A percentile compares a stretch with the other conserved stretches of the same genome.
Conservation (phyloP, 768 basidiomycete genomes). For the Stropharia rugosoannulata region DNA sequence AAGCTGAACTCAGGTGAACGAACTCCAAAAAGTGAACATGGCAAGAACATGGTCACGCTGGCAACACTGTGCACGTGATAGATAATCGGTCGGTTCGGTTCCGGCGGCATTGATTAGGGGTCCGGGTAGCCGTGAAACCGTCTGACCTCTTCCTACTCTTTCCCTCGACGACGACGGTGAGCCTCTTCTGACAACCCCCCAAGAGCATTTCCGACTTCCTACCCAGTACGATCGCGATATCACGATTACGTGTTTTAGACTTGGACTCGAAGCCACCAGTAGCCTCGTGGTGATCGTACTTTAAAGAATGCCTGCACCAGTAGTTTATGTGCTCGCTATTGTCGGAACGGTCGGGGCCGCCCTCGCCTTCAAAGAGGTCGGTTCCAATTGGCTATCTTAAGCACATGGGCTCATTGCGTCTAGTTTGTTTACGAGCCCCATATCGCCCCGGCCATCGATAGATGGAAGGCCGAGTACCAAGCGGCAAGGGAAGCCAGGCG, state of each 20-base stretch:
- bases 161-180: background rate
- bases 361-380: constrained; percentile 60
- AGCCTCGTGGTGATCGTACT: constrained; percentile 5
- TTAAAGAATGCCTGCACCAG: constrained; percentile 34
- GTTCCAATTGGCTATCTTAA: background rate
- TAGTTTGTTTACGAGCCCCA: constrained; percentile 74
- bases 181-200: background rate
- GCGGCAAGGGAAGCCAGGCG: constrained; percentile 18
- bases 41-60: no score
- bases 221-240: background rate
- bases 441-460: constrained; percentile 59
- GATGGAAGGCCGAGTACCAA: constrained; percentile 40
- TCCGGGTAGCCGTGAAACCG: background rate
- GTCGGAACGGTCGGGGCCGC: constrained; percentile 48
- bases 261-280: background rate
- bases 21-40: no score
- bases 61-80: no score
- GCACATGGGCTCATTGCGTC: background rate
- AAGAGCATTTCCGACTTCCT: background rate
- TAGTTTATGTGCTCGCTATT: constrained; percentile 51
- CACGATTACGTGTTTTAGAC: background rate
- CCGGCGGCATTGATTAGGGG: background rate
- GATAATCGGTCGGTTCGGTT: background rate
- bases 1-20: no score
- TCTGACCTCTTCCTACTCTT: background rate